phyloP scores from a whole-genome alignment of 805 yeast species.

The Candida khao-thaluensis region DNA sequence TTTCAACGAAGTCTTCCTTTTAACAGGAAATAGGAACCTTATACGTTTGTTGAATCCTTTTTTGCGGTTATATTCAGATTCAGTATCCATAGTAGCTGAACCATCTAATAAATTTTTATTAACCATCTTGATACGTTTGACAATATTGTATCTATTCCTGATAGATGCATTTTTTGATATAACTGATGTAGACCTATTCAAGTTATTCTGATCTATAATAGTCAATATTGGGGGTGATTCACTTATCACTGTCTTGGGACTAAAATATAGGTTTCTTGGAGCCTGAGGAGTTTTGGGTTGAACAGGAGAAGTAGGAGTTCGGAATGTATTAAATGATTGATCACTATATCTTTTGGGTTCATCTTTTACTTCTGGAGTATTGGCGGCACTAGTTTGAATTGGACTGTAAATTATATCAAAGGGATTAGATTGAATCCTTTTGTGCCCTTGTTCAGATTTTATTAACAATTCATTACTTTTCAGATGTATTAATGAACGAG shows the following conservation, averaged over 20 bases:
- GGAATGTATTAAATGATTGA: slow-evolving; percentile 5
- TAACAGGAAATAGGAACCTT: slow-evolving; percentile 33
- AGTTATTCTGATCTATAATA: slow-evolving; percentile 19
- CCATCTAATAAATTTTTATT: slow-evolving; percentile 12
- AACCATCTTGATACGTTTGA: slow-evolving; percentile 28
- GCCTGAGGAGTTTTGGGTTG: slow-evolving; percentile 7
- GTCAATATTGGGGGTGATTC: slow-evolving; percentile 25
- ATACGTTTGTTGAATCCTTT: slow-evolving; percentile 1
- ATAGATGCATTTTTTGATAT: slow-evolving; percentile 31
- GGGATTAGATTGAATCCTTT: slow-evolving; percentile 24
- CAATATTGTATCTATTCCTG: slow-evolving; percentile 29
- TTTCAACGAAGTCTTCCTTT: slow-evolving; percentile 33
- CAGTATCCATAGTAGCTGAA: slow-evolving; percentile 5
- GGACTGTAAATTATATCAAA: slow-evolving; percentile 26
- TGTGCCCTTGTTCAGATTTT: slow-evolving; percentile 6
- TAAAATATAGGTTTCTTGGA: slow-evolving; percentile 1
- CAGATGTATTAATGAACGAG: slow-evolving; percentile 14
- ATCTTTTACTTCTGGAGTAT: neutral
- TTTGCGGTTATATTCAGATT: neutral
- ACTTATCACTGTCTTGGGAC: neutral
- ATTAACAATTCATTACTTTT: slow-evolving; percentile 12
- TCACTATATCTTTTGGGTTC: slow-evolving; percentile 5
- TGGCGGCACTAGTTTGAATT: neutral
- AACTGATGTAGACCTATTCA: slow-evolving; percentile 28
- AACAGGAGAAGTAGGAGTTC: slow-evolving; percentile 3